Conservation (phyloP, 2,329 filamentous ascomycete species). For the Fusarium papillatum region DNA sequence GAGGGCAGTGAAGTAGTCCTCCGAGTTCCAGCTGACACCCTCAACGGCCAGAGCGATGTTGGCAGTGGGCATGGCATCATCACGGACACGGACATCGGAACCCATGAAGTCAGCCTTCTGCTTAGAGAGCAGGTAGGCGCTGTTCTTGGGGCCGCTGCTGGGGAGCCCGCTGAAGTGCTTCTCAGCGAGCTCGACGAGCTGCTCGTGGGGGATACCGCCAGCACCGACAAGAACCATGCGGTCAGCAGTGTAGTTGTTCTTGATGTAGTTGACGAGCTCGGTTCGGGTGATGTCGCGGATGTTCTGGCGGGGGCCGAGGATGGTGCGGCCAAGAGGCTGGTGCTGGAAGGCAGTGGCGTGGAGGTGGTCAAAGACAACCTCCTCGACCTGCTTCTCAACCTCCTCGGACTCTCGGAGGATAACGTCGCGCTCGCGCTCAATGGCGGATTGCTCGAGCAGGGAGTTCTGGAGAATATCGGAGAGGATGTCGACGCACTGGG, state of each 20-base stretch:
- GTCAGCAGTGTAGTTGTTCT: slow-evolving; percentile 99
- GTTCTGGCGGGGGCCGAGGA: slow-evolving; percentile 97
- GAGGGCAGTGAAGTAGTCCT: slow-evolving; percentile 98
- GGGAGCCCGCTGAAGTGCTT: slow-evolving; percentile 92
- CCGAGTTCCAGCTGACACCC: slow-evolving; percentile 99
- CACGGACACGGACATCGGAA: slow-evolving; percentile 94
- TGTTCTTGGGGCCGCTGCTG: slow-evolving; percentile 79
- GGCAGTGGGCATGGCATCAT: slow-evolving; percentile 95
- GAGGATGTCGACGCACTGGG: slow-evolving; percentile 96
- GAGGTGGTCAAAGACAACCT: slow-evolving; percentile 99
- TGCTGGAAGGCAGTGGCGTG: slow-evolving; percentile 98
- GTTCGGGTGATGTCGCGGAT: slow-evolving; percentile 95
- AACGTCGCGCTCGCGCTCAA: slow-evolving; percentile 98
- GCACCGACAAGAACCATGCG: slow-evolving; percentile 99
- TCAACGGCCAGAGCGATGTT: slow-evolving; percentile 99
- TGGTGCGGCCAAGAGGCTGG: slow-evolving; percentile 97
- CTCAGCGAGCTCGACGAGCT: slow-evolving; percentile 96
- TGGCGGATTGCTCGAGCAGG: slow-evolving; percentile 92
- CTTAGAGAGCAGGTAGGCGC: slow-evolving; percentile 84
- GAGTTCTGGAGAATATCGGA: slow-evolving; percentile 99
- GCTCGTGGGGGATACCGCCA: slow-evolving; percentile 92
- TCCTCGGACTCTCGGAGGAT: slow-evolving; percentile 99
- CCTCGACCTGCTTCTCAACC: slow-evolving; percentile 99
- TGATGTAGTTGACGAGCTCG: slow-evolving; percentile 96
- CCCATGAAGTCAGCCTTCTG: slow-evolving; percentile 94